Evolutionary conservation across 192 early-diverging fungal species (phyloP).

Genomic region (Gonapodya sp.): DNA sequence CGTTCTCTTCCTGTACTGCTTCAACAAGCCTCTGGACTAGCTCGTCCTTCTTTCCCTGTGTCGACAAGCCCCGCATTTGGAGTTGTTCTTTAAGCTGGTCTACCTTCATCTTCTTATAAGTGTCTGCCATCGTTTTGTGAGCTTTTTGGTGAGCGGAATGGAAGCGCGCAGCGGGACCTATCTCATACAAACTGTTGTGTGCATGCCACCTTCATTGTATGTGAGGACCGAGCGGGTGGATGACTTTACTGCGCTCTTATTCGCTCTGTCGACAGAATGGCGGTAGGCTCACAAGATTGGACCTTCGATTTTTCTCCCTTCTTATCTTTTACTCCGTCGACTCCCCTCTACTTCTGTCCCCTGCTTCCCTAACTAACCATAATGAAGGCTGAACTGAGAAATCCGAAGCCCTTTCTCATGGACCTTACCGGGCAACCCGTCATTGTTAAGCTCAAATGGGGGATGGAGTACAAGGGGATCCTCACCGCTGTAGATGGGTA

Average conservation of each 20-base stretch:
- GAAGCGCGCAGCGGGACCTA: no score
- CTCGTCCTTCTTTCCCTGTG: not conserved
- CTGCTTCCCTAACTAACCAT: no score
- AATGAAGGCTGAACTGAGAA: slow-evolving; percentile 22
- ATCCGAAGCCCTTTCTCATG: slow-evolving; percentile 94
- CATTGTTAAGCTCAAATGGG: slow-evolving; percentile 95
- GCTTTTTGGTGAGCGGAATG: no score
- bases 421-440: slow-evolving; percentile 87
- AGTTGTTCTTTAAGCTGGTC: not conserved
- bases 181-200: no score
- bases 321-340: no score
- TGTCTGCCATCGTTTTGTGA: not conserved
- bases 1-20: not conserved
- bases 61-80: not conserved
- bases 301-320: no score
- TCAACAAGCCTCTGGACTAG: not conserved
- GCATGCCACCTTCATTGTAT: no score
- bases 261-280: no score
- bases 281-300: no score
- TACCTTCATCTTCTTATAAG: not conserved
- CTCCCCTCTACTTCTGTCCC: no score
- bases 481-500: slow-evolving; percentile 87
- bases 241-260: no score
- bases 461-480: slow-evolving; percentile 91
- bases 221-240: no score